Evolutionary conservation across 495 filamentous ascomycete species (phyloP), one percentile per base, ranked within the genome.

Genomic region (Pseudoneurospora amorphoporcata): DNA sequence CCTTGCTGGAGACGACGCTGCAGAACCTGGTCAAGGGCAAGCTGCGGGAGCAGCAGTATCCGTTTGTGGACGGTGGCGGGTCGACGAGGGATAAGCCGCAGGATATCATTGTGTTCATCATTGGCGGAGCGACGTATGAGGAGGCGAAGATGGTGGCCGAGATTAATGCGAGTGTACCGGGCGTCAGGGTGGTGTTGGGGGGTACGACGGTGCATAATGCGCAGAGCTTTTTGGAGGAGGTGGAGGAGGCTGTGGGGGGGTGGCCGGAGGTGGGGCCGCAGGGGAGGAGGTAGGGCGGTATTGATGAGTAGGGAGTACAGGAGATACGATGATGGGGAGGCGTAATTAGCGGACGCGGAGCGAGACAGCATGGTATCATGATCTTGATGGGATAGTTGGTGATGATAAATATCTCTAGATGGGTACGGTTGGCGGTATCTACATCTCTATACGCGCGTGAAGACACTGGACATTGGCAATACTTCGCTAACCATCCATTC

Each of bases 111-210:
- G 88, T 98, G 17, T 98, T 99, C 78, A 92, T 98, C 78, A 86
- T 97, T 69, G 95, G 96, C 29, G 95, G 95, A 7, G 89, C 89
- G 4, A 99, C 95, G 1, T 98, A 97, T 77, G 95, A 98, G 80
- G 95, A 99, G 81, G 94, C 96, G 3, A 97, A 96, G 84, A 92
- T 92, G 84, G 89, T 98, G 3, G 94, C 95, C 8, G 89, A 94
- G 76, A 88, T 98, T 73, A 99, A 98, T 84, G 94, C 94, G 35
- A 92, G 90, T 69, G 91, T 91, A 8, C 96, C 95, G 0, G 95
- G 96, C 2, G 86, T 98, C 1, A 85, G 95, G 71, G 90, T 98
- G 5, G 93, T 98, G 38, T 81, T 99, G 19, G 94, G 93, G 2
- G 93, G 92, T 1, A 97, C 96, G 1, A 88, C 84, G 14, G 84